Evolutionary conservation across 2,329 filamentous ascomycete species (phyloP), one percentile per base, ranked within the genome.

Genomic region (Raffaelea deltoideospora): DNA sequence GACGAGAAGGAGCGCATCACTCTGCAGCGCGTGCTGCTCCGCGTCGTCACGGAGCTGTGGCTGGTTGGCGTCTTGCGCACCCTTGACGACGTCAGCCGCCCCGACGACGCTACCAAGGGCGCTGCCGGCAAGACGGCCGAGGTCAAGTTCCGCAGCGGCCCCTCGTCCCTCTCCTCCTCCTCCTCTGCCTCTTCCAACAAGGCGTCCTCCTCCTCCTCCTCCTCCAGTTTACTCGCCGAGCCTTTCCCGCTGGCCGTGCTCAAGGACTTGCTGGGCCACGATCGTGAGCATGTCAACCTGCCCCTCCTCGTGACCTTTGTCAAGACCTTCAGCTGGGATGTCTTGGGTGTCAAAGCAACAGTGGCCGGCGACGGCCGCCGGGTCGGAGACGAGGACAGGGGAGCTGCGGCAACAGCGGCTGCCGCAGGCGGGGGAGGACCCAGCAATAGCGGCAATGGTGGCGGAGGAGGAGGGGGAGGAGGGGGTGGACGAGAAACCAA

Each of bases 201-300:
- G 45, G 68, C 70, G 21, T 74, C 69, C 29, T 76, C 80, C 41
- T n/a, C n/a, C n/a, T n/a, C n/a, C n/a, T n/a, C n/a, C n/a, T n/a
- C n/a, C n/a, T n/a, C n/a, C n/a, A n/a, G n/a, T n/a, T n/a, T n/a
- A n/a, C n/a, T n/a, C n/a, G 72, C 84, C 2, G 90, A 98, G 45
- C 90, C 90, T 0, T 96, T 98, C 47, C 92, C 92, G 4, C 65
- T 98, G 17, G 90, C 98, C 55, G 88, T 96, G n/a, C 64, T 98
- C 29, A 98, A 98, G 60, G 92, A 98, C 53, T 71, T 98, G 45
- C 69, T 98, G 14, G 86, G 87, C 8, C 79, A 96, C 52, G 90
- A 98, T 54, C 76, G 86, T 38, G 88, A 98, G 47, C 90, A 96
- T 52, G 65, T 75, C 38, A 98, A 96, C 51, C 61, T 98, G 31